Evolutionary conservation across 371 early-diverging fungal species (phyloP).

Genomic region (Mortierella sp.): DNA sequence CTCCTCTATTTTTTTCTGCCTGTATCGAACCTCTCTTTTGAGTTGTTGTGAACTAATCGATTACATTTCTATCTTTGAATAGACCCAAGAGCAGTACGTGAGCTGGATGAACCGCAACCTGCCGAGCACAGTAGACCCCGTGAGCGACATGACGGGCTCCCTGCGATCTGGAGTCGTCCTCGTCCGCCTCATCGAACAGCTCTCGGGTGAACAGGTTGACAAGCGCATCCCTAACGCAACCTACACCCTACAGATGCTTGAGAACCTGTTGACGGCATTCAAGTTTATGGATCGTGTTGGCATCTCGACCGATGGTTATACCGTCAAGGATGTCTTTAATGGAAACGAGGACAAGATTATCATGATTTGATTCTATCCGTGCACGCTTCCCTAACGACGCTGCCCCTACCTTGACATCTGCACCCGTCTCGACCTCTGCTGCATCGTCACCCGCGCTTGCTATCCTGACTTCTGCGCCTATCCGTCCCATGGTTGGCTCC

Average conservation of each 20-base stretch:
- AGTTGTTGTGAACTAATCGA: background rate
- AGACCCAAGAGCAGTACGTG: slow-evolving; percentile 65
- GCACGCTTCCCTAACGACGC: slow-evolving; percentile 40
- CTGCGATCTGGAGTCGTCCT: slow-evolving; percentile 68
- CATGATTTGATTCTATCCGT: slow-evolving; percentile 64
- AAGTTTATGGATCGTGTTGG: slow-evolving; percentile 72
- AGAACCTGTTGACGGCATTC: slow-evolving; percentile 69
- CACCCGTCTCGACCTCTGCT: background rate
- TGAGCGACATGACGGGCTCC: slow-evolving; percentile 62
- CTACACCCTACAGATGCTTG: slow-evolving; percentile 62
- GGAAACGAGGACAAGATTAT: slow-evolving; percentile 71
- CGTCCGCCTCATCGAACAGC: slow-evolving; percentile 63
- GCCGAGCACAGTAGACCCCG: slow-evolving; percentile 53
- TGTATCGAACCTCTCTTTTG: background rate
- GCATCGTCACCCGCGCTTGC: background rate
- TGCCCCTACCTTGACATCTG: background rate
- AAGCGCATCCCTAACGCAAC: slow-evolving; percentile 55
- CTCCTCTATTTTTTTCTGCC: background rate
- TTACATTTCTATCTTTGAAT: background rate
- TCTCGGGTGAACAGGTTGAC: slow-evolving; percentile 65
- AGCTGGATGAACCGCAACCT: slow-evolving; percentile 71
- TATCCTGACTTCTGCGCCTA: background rate
- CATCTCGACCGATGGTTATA: slow-evolving; percentile 65
- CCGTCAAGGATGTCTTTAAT: slow-evolving; percentile 70
- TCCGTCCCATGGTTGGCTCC: background rate